Percentiles rank a stretch among this genome's conserved stretches.
Conservation (phyloP, 1,284 basidiomycete genomes). For the Mycosarcoma maydis region DNA sequence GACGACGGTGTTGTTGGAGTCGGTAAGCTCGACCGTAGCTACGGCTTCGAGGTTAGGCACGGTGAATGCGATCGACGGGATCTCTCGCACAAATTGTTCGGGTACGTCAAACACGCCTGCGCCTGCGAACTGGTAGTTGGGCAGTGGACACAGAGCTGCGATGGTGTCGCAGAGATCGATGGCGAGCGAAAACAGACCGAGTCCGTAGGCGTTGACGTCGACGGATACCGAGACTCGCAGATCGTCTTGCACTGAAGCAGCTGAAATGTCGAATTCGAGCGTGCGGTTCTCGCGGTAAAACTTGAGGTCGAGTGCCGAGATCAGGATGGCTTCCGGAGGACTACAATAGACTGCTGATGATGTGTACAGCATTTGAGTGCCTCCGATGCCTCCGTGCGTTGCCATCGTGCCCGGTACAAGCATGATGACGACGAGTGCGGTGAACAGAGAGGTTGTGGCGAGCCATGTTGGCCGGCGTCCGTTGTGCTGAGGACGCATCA, state of each 20-base stretch:
- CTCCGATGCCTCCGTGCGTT: constrained; percentile 25
- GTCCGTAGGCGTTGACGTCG: constrained; percentile 63
- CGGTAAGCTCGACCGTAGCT: constrained; percentile 80
- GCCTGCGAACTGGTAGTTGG: constrained; percentile 67
- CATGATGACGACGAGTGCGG: constrained; percentile 8
- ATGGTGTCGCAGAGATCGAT: constrained; percentile 62
- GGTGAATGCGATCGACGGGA: constrained; percentile 83
- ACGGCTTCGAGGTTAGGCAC: constrained; percentile 93
- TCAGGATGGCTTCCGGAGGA: constrained; percentile 57
- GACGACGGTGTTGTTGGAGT: constrained; percentile 77
- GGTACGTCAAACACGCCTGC: constrained; percentile 81
- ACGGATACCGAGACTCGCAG: constrained; percentile 46
- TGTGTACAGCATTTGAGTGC: constrained; percentile 48
- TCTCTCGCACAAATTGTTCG: constrained; percentile 68
- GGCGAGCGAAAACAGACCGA: constrained; percentile 56
- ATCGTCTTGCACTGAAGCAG: constrained; percentile 53
- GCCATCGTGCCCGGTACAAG: constrained; percentile 6
- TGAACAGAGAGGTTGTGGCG: background rate
- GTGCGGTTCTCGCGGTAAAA: constrained; percentile 60
- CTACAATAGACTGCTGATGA: constrained; percentile 63
- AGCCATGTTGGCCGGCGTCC: background rate
- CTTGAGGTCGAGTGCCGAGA: constrained; percentile 54
- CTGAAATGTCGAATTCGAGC: constrained; percentile 61
- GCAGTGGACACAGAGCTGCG: constrained; percentile 62
- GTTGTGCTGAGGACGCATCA: background rate